Evolutionary conservation across 805 yeast species (phyloP), one percentile per base, ranked within the genome.

Genomic region (Komagataella pastoris): DNA sequence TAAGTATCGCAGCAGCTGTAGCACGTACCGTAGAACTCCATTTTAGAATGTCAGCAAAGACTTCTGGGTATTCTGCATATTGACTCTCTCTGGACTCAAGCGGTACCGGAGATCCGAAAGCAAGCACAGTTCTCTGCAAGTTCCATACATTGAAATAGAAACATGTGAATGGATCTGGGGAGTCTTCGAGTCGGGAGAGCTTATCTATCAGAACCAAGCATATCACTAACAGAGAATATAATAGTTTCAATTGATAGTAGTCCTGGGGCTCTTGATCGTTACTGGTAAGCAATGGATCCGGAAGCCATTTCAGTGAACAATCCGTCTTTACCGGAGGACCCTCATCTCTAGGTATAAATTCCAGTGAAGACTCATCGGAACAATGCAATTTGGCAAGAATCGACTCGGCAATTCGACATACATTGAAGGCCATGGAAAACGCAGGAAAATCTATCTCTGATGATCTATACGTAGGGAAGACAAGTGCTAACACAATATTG

Each of bases 1-100:
- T 83, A 51, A 85, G 60, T 7, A 82, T 70, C 52, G 82, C 69
- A 0, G 88, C 86, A 6, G 81, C 60, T 0, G 81, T 77, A 40
- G 79, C 74, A 40, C 95, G 63, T 24, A 85, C 65, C 0, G 88
- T 80, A 18, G 85, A 70, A 0, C 85, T 69, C 1, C 90, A 90
- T 55, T 81, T 72, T 3, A 84, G 68, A 2, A 74, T 70, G 40
- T 76, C 72, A 30, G 74, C 64, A 5, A 80, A 71, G 12, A 73
- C 59, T 43, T 68, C 63, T 6, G 85, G 84, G 51, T 66, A 67
- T 6, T 66, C 40, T 10, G 40, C 40, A 4, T 30, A 30, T 30
- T 30, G 40, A 5, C 40, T 30, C 40, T 30, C 40, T 30, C 40
- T 30, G 40, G 40, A 30, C 40, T 30, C 40, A 4, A 30, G 10